phyloP scores from a whole-genome alignment of 2,329 filamentous ascomycete genomes.

The Beauveria sp. region DNA sequence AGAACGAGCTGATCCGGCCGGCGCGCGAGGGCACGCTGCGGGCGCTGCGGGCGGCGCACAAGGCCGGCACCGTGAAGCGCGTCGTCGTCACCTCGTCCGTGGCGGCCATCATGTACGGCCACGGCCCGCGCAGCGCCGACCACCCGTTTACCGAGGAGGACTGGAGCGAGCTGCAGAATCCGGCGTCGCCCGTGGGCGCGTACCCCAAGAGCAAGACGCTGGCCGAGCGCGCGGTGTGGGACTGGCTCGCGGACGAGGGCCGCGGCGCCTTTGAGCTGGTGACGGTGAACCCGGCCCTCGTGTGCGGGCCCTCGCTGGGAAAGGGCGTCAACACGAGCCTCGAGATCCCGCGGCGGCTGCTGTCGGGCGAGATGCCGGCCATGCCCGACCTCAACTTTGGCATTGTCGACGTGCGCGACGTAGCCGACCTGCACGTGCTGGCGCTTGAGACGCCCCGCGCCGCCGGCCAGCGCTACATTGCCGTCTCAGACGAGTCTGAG shows the following conservation, averaged over 20 bases:
- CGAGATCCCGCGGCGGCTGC: slow-evolving; percentile 19
- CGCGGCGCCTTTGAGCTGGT: background rate
- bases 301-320: slow-evolving; percentile 14
- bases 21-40: slow-evolving; percentile 17
- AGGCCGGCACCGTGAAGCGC: slow-evolving; percentile 14
- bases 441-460: slow-evolving; percentile 6
- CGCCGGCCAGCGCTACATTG: slow-evolving; percentile 9
- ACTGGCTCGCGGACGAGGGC: slow-evolving; percentile 9
- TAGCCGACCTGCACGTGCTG: slow-evolving; percentile 13
- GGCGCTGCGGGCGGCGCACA: slow-evolving; percentile 13
- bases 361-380: slow-evolving; percentile 18
- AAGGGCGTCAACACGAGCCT: slow-evolving; percentile 10
- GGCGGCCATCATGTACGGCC: slow-evolving; percentile 1
- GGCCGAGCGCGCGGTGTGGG: slow-evolving; percentile 16
- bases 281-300: slow-evolving; percentile 13
- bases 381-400: slow-evolving; percentile 19
- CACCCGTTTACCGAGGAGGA: slow-evolving; percentile 2
- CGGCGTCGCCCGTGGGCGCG: background rate
- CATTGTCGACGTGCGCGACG: slow-evolving; percentile 18
- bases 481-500: slow-evolving; percentile 4
- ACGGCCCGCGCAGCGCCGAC: background rate
- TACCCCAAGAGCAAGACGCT: slow-evolving; percentile 13
- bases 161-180: background rate
- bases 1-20: slow-evolving; percentile 14
- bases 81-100: slow-evolving; percentile 15